Base-by-base conservation (phyloP, 2,329 filamentous ascomycete genomes). In the Trichoderma pleuroti region DNA sequence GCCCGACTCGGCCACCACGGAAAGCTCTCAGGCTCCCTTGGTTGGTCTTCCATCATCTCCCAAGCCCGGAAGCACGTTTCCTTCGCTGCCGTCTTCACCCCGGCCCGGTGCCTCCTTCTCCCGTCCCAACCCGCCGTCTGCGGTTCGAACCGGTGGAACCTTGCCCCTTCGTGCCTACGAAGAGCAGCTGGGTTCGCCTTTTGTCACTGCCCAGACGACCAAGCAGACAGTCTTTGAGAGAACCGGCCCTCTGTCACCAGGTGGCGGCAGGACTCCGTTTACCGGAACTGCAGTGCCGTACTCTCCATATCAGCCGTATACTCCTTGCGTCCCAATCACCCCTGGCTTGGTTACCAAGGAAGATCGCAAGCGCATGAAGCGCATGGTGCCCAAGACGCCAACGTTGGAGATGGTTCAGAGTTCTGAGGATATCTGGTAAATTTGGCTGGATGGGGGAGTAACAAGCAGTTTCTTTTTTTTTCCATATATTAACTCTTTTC, bases 241-340 rank as follows among this genome's bases (percentile, higher is more conserved):
- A 36, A 82, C 81, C 26, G 82, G 80, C 0, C 86, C 87, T 1
- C 76, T 87, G 70, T 88, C 87, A 4, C 89, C 90, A 3, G 81
- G 80, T 0, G 81, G 80, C 0, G 87, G 88, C 28, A 87, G 86
- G 59, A 91, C 89, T 3, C 92, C 91, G 0, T 87, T 83, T 78
- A 89, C 86, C 1, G 88, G 87, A 5, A 85, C 84, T 26, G 85
- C 88, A 1, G 86, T 90, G 26, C 92, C 92, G 2, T 94, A 94
- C 79, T 89, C 88, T 69, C 91, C 92, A 0, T 95, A 94, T 75
- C 92, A 94, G 83, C 92, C 92, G 0, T 92, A 90, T 77, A 92
- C 90, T 8, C 91, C 92, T 1, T 84, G 92, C 61, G 86, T 93
- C 64, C 92, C 92, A 1, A 88, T 94, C 62, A 94, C 92, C 34